Evolutionary conservation across 2,329 filamentous ascomycete genomes (phyloP).

Genomic region (Apiospora marii): DNA sequence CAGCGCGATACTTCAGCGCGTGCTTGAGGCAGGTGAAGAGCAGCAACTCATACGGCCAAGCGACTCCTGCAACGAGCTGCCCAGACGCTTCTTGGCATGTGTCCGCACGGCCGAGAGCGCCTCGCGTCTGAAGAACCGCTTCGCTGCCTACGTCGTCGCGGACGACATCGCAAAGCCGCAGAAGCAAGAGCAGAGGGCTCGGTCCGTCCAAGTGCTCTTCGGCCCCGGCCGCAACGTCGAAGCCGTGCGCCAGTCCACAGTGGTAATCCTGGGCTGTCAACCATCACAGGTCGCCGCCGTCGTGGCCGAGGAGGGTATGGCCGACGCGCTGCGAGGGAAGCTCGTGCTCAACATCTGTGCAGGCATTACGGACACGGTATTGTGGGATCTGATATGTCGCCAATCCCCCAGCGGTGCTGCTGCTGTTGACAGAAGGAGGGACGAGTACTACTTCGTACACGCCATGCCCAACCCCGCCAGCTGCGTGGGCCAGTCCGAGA

Average conservation of each 20-base stretch:
- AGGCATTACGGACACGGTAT: slow-evolving; percentile 71
- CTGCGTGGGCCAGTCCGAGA: slow-evolving; percentile 82
- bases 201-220: slow-evolving; percentile 68
- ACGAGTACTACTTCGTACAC: slow-evolving; percentile 71
- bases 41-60: no score
- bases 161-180: slow-evolving; percentile 53
- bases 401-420: slow-evolving; percentile 48
- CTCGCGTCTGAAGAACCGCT: slow-evolving; percentile 49
- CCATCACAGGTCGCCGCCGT: slow-evolving; percentile 76
- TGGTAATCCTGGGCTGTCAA: slow-evolving; percentile 83
- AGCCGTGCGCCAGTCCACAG: slow-evolving; percentile 73
- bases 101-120: slow-evolving; percentile 74
- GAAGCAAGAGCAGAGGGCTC: slow-evolving; percentile 66
- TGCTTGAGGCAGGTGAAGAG: slow-evolving; percentile 57
- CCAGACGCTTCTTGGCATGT: slow-evolving; percentile 81
- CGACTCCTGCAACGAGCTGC: slow-evolving; percentile 61
- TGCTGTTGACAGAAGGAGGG: slow-evolving; percentile 53
- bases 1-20: slow-evolving; percentile 82
- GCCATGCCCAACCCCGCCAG: slow-evolving; percentile 88
- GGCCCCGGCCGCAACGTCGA: slow-evolving; percentile 73
- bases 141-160: slow-evolving; percentile 35
- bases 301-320: slow-evolving; percentile 72
- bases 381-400: slow-evolving; percentile 57
- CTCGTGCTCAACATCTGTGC: slow-evolving; percentile 83
- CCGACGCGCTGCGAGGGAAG: slow-evolving; percentile 78